Evolutionary conservation across 2,329 filamentous ascomycete genomes (phyloP).

Genomic region (Onygenales sp.): DNA sequence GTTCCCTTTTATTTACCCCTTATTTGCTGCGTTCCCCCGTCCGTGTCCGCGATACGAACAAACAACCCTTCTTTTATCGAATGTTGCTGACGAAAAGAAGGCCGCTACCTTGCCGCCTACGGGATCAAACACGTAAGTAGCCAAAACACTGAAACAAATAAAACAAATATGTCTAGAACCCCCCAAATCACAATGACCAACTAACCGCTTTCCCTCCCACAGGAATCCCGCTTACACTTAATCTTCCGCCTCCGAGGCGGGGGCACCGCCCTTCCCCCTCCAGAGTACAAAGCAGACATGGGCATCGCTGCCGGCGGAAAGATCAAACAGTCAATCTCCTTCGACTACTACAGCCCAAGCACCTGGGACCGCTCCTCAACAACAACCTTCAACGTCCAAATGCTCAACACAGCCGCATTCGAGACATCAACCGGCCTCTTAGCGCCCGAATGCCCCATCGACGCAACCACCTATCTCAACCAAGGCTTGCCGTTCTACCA

Average conservation of each 20-base stretch:
- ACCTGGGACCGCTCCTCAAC: conserved; percentile 23
- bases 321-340: conserved; percentile 31
- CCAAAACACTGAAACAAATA: not conserved
- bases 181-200: not conserved
- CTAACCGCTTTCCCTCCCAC: not conserved
- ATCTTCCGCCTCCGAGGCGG: conserved; percentile 14
- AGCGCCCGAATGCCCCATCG: conserved; percentile 27
- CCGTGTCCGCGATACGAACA: no score
- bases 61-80: no score
- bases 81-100: no score
- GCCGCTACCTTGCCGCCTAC: not conserved
- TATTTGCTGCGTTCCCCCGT: no score
- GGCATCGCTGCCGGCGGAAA: conserved; percentile 31
- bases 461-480: conserved; percentile 23
- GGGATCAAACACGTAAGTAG: not conserved
- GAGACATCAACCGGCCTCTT: conserved; percentile 24
- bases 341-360: conserved; percentile 17
- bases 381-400: conserved; percentile 16
- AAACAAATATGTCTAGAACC: not conserved
- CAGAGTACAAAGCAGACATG: conserved; percentile 16
- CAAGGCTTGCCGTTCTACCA: conserved; percentile 31
- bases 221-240: conserved; percentile 12
- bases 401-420: conserved; percentile 12
- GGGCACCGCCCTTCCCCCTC: not conserved
- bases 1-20: not conserved